These are phyloP conservation scores for Curvularia lunata DNA, from an alignment of 2,329 filamentous ascomycete genomes.

Conservation along the genomic window DNA sequence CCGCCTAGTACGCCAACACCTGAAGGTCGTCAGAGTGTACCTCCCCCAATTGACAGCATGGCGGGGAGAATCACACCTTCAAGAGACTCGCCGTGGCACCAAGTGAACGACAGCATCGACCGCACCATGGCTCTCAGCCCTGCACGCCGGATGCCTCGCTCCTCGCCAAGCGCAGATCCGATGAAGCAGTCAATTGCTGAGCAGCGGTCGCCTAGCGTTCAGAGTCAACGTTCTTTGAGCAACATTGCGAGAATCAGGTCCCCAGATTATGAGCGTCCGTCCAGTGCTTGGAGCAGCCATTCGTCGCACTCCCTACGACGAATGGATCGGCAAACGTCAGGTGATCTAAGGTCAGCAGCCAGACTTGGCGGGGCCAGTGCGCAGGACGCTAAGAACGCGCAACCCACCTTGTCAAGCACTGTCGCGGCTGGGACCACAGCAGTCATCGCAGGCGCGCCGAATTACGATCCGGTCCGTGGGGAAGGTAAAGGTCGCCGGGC, in stretches of 20 bases:
- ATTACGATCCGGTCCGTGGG: slow-evolving; percentile 78
- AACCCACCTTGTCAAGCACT: slow-evolving; percentile 41
- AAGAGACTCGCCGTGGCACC: slow-evolving; percentile 48
- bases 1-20: slow-evolving; percentile 42
- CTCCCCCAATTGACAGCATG: slow-evolving; percentile 37
- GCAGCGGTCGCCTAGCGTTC: slow-evolving; percentile 48
- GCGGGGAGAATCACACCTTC: slow-evolving; percentile 23
- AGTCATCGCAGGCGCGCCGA: slow-evolving; percentile 58
- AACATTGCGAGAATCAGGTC: slow-evolving; percentile 51
- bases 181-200: slow-evolving; percentile 46
- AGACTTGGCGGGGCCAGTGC: slow-evolving; percentile 61
- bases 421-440: slow-evolving; percentile 45
- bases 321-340: slow-evolving; percentile 70
- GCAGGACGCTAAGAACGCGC: slow-evolving; percentile 42
- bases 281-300: slow-evolving; percentile 65
- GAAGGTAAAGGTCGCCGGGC: slow-evolving; percentile 84
- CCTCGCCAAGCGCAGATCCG: slow-evolving; percentile 44
- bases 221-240: slow-evolving; percentile 54
- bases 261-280: slow-evolving; percentile 62
- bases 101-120: slow-evolving; percentile 56
- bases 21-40: slow-evolving; percentile 30
- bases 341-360: slow-evolving; percentile 75
- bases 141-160: slow-evolving; percentile 44
- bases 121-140: slow-evolving; percentile 48
- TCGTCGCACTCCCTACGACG: slow-evolving; percentile 75